phyloP scores from a whole-genome alignment of 2,329 filamentous ascomycete genomes.

The Ophiostoma montium region DNA sequence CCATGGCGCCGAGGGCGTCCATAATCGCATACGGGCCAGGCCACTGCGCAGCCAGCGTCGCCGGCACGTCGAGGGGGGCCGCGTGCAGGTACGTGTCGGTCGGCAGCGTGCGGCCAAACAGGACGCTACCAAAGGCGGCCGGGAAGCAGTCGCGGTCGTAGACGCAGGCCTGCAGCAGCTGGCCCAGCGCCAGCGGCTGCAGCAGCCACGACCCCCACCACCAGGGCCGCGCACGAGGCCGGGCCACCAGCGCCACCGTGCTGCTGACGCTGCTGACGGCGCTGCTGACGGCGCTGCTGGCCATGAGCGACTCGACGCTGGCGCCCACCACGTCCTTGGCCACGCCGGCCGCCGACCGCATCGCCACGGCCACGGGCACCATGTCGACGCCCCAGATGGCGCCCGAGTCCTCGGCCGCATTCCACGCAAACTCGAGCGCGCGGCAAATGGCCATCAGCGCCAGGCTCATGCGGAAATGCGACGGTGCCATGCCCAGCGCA shows the following conservation, averaged over 20 bases:
- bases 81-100: constrained; percentile 68
- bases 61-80: constrained; percentile 54
- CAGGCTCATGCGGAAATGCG: constrained; percentile 55
- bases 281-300: constrained; percentile 2
- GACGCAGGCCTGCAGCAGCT: constrained; percentile 61
- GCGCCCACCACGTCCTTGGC: constrained; percentile 16
- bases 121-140: constrained; percentile 30
- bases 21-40: constrained; percentile 62
- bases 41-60: constrained; percentile 45
- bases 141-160: constrained; percentile 67
- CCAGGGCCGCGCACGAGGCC: constrained; percentile 51
- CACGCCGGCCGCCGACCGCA: constrained; percentile 21
- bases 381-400: constrained; percentile 47
- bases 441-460: constrained; percentile 72
- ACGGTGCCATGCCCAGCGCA: constrained; percentile 61
- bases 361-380: constrained; percentile 17
- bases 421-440: constrained; percentile 77
- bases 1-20: constrained; percentile 69
- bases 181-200: constrained; percentile 62
- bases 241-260: constrained; percentile 4
- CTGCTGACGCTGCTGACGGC: background rate
- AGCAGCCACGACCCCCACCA: constrained; percentile 79
- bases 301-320: constrained; percentile 4
- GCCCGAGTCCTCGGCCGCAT: constrained; percentile 61
- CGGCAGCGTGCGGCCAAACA: constrained; percentile 42